phyloP scores from a whole-genome alignment of 768 basidiomycete genomes.

The Tricholoma hemisulphureum region DNA sequence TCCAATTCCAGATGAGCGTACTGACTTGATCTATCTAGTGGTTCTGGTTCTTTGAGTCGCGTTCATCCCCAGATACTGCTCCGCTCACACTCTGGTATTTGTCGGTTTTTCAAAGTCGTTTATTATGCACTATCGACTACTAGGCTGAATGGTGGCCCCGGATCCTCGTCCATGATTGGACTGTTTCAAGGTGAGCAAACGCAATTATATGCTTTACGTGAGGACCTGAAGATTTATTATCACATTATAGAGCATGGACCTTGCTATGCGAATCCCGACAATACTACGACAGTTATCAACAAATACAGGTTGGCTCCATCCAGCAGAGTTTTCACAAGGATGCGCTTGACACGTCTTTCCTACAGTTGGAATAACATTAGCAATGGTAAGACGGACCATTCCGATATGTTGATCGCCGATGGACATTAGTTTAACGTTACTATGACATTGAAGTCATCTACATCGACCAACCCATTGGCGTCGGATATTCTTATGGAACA shows the following conservation, averaged over 20 bases:
- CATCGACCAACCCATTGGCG: conserved; percentile 67
- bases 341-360: background rate
- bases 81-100: conserved; percentile 64
- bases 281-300: conserved; percentile 51
- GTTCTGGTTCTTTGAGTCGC: conserved; percentile 75
- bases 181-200: conserved; percentile 59
- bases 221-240: background rate
- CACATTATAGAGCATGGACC: conserved; percentile 57
- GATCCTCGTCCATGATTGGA: conserved; percentile 65
- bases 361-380: conserved; percentile 65
- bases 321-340: background rate
- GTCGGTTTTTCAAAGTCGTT: background rate
- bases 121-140: no score
- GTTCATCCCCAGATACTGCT: conserved; percentile 55
- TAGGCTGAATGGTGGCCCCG: conserved; percentile 61
- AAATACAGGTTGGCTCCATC: conserved; percentile 55
- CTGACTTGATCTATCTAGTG: conserved; percentile 38
- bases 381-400: conserved; percentile 46
- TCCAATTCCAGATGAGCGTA: background rate
- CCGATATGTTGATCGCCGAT: no score
- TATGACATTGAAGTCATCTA: conserved; percentile 52
- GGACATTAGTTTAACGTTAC: no score
- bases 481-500: conserved; percentile 60
- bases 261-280: conserved; percentile 55
- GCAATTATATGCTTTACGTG: background rate